Conservation (phyloP, 2,329 filamentous ascomycete genomes). For the Cytospora mali region DNA sequence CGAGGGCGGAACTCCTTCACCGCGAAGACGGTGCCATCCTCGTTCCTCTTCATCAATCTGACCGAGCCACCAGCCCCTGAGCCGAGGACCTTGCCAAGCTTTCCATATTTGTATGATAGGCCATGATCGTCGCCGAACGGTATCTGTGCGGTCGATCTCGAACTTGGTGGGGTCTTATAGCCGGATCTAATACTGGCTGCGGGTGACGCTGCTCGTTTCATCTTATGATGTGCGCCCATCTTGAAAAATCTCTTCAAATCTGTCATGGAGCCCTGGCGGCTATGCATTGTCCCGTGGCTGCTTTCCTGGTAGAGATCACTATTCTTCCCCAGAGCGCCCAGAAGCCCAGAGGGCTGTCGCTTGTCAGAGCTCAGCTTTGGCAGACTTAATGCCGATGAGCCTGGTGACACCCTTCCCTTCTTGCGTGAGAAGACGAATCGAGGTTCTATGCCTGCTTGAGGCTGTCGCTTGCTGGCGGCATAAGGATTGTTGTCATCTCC, state of each 20-base stretch:
- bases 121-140: slow-evolving; percentile 96
- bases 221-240: slow-evolving; percentile 69
- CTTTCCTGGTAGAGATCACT: slow-evolving; percentile 51
- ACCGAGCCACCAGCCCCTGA: slow-evolving; percentile 95
- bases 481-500: slow-evolving; percentile 86
- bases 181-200: slow-evolving; percentile 56
- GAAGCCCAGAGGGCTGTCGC: slow-evolving; percentile 48
- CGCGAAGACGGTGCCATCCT: slow-evolving; percentile 91
- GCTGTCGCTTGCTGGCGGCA: slow-evolving; percentile 75
- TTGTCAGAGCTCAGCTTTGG: slow-evolving; percentile 54
- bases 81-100: slow-evolving; percentile 90
- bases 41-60: slow-evolving; percentile 87
- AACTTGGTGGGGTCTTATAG: slow-evolving; percentile 49
- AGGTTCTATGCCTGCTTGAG: slow-evolving; percentile 70
- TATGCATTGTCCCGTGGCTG: slow-evolving; percentile 49
- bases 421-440: slow-evolving; percentile 82
- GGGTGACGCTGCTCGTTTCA: slow-evolving; percentile 68
- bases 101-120: slow-evolving; percentile 88
- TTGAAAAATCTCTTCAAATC: slow-evolving; percentile 98
- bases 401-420: slow-evolving; percentile 65
- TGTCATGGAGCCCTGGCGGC: slow-evolving; percentile 79
- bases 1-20: slow-evolving; percentile 95
- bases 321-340: slow-evolving; percentile 43
- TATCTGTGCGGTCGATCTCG: slow-evolving; percentile 62
- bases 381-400: slow-evolving; percentile 53